Evolutionary conservation across 345 rosid species (phyloP).

Genomic region (Heritiera fomes): DNA sequence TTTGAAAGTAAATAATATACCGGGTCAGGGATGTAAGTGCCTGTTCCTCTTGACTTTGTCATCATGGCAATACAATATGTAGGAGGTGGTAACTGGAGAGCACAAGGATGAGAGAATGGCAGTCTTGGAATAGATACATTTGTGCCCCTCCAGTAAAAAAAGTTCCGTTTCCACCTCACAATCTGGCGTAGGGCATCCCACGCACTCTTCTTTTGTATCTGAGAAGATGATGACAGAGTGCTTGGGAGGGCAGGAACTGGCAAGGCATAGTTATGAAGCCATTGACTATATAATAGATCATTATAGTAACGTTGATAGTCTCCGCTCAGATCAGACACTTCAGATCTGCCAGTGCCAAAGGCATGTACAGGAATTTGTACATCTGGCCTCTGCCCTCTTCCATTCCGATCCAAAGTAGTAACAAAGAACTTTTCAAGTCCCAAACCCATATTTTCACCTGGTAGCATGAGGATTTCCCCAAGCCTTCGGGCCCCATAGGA

Average conservation of each 20-base stretch:
- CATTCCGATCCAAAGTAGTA: constrained; percentile 75
- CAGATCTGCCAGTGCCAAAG: constrained; percentile 77
- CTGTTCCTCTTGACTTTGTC: constrained; percentile 62
- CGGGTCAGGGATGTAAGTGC: constrained; percentile 65
- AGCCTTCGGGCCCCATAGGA: constrained; percentile 58
- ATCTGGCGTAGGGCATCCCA: constrained; percentile 36
- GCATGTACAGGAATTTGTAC: constrained; percentile 61
- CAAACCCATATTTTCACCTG: constrained; percentile 60
- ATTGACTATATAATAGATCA: constrained; percentile 53
- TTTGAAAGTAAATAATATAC: constrained; percentile 33
- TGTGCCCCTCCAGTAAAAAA: constrained; percentile 30
- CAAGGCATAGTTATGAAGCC: constrained; percentile 45
- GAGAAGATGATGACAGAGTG: constrained; percentile 37
- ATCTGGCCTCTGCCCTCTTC: constrained; percentile 85
- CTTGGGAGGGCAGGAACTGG: constrained; percentile 32
- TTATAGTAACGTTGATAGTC: constrained; percentile 45
- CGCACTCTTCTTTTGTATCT: constrained; percentile 29
- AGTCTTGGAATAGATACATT: constrained; percentile 41
- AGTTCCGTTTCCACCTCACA: constrained; percentile 28
- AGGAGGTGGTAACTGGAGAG: constrained; percentile 26
- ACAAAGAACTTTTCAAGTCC: constrained; percentile 60
- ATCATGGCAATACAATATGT: constrained; percentile 28
- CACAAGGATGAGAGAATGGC: constrained; percentile 30
- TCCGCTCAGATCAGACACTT: constrained; percentile 59
- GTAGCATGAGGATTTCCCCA: constrained; percentile 54